Evolutionary conservation across 148 eudicot species (phyloP).

Genomic region (Cornus kousa): DNA sequence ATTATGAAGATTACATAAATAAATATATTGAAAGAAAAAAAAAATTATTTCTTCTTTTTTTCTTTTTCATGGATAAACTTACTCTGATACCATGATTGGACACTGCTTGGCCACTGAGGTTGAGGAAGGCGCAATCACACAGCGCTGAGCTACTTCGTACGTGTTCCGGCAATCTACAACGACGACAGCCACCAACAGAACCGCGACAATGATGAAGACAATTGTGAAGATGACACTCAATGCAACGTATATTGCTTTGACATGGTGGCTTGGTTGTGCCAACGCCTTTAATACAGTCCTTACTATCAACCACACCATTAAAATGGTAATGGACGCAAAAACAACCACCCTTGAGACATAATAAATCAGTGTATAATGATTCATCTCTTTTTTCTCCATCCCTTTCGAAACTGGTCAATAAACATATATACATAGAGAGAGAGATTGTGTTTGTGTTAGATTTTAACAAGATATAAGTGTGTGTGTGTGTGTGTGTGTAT

Average conservation of each 20-base stretch:
- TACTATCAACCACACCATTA: not conserved
- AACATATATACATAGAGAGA: too few relatives aligned
- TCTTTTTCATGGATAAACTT: too few relatives aligned
- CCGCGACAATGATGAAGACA: not conserved
- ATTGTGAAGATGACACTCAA: not conserved
- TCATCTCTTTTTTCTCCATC: not conserved
- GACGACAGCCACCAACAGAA: not conserved
- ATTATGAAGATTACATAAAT: too few relatives aligned
- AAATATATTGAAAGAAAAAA: too few relatives aligned
- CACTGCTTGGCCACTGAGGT: not conserved
- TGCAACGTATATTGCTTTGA: not conserved
- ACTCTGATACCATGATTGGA: too few relatives aligned
- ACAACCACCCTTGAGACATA: not conserved
- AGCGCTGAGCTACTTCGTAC: not conserved
- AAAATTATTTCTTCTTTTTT: too few relatives aligned
- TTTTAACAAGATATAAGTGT: too few relatives aligned
- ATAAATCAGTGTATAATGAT: not conserved
- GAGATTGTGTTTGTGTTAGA: too few relatives aligned
- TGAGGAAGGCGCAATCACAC: not conserved
- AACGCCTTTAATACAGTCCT: slow-evolving; percentile 6
- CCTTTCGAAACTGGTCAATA: too few relatives aligned
- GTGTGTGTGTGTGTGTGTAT: too few relatives aligned
- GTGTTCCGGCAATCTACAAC: not conserved
- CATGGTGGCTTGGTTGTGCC: slow-evolving; percentile 3
- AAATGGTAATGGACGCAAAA: not conserved